phyloP scores from a whole-genome alignment of 2,329 filamentous ascomycete species.

The Epichloe brachyelytri region DNA sequence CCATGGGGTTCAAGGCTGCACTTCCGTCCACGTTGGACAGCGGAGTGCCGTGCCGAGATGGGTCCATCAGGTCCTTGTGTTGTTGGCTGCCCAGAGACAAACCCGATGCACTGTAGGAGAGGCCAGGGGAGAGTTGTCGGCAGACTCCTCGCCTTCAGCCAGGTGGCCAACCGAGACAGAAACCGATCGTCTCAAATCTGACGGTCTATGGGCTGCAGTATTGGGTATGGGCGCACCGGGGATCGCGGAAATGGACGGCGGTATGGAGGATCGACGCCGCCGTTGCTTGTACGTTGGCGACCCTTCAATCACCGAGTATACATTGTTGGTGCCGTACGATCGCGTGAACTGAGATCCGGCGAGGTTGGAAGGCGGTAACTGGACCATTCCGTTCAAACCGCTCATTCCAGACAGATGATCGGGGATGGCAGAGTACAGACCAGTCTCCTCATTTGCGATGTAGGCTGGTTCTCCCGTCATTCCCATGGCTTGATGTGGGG shows the following conservation, averaged over 20 bases:
- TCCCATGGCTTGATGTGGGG: conserved; percentile 81
- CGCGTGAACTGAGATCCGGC: conserved; percentile 68
- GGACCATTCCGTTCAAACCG: conserved; percentile 77
- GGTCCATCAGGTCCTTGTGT: conserved; percentile 65
- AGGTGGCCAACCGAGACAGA: conserved; percentile 77
- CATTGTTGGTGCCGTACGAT: conserved; percentile 60
- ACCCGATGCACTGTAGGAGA: conserved; percentile 58
- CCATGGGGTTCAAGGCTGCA: conserved; percentile 57
- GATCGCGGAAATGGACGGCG: conserved; percentile 59
- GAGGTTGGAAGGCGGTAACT: conserved; percentile 76
- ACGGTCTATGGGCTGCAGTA: conserved; percentile 59
- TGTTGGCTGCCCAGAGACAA: conserved; percentile 53
- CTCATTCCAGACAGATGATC: conserved; percentile 64
- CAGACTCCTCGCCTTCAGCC: conserved; percentile 65
- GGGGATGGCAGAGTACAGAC: conserved; percentile 87
- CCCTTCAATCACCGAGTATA: conserved; percentile 93
- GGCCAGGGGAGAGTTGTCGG: conserved; percentile 67
- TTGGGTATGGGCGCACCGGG: conserved; percentile 54
- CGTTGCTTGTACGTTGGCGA: conserved; percentile 98
- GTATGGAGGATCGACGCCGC: conserved; percentile 83
- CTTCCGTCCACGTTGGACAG: conserved; percentile 74
- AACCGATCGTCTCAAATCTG: conserved; percentile 81
- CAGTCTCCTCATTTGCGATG: conserved; percentile 95
- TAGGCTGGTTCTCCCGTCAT: conserved; percentile 85
- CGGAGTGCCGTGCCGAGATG: conserved; percentile 86